phyloP scores from a whole-genome alignment of 345 rosid genomes.

The Gossypium ekmanianum region DNA sequence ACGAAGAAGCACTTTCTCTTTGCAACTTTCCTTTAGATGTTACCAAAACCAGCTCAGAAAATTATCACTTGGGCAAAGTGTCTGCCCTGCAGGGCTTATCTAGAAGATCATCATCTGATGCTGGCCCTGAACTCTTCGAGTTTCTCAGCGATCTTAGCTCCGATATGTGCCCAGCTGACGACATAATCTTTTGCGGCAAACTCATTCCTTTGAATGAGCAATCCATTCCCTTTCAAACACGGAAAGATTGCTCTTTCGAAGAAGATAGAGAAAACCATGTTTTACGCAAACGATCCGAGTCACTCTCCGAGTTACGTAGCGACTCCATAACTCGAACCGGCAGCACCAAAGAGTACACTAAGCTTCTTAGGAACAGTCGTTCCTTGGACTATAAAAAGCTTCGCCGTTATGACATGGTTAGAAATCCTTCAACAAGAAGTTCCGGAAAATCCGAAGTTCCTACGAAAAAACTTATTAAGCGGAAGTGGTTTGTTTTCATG shows the following conservation, averaged over 20 bases:
- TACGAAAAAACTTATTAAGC: slow-evolving; percentile 28
- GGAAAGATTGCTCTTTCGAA: slow-evolving; percentile 6
- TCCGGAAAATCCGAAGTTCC: slow-evolving; percentile 16
- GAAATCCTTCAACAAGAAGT: slow-evolving; percentile 29
- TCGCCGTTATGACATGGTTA: slow-evolving; percentile 22
- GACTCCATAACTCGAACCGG: slow-evolving; percentile 17
- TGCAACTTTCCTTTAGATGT: neutral
- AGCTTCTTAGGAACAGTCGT: slow-evolving; percentile 48
- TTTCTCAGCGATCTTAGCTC: slow-evolving; percentile 38
- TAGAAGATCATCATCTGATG: slow-evolving; percentile 19
- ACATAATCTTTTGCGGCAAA: slow-evolving; percentile 61
- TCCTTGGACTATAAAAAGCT: slow-evolving; percentile 53
- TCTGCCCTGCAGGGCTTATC: neutral
- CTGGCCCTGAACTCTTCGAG: slow-evolving; percentile 48
- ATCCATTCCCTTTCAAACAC: slow-evolving; percentile 13
- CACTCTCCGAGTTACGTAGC: slow-evolving; percentile 41
- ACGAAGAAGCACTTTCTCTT: neutral
- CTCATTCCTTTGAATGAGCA: slow-evolving; percentile 48
- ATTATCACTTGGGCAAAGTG: neutral
- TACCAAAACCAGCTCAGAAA: neutral
- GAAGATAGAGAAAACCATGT: neutral
- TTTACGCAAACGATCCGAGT: slow-evolving; percentile 48
- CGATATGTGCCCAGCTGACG: slow-evolving; percentile 69
- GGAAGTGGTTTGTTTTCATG: slow-evolving; percentile 59
- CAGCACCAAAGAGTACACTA: slow-evolving; percentile 23